Percentiles rank a stretch among this genome's conserved stretches.
Evolutionary conservation across 2,329 filamentous ascomycete species (phyloP).

Genomic region (Dactylellina sp.): DNA sequence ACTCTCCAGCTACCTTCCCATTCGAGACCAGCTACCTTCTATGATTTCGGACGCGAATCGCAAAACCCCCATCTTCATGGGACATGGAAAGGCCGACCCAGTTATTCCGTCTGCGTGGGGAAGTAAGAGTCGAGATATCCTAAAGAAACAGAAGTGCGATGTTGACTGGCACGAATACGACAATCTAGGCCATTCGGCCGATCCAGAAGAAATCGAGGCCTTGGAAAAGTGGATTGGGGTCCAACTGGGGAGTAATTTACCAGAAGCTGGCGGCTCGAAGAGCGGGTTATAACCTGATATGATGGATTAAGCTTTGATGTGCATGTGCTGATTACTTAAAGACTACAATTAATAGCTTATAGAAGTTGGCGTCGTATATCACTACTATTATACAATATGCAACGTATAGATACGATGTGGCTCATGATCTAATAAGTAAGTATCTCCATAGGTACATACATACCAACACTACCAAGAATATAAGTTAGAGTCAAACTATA

Average conservation of each 20-base stretch:
- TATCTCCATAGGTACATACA: too few species aligned
- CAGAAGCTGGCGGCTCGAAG: conserved; percentile 14
- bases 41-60: conserved; percentile 73
- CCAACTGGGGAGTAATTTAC: conserved; percentile 67
- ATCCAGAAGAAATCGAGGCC: conserved; percentile 82
- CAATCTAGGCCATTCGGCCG: conserved; percentile 79
- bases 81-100: conserved; percentile 82
- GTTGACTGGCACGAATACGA: conserved; percentile 83
- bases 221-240: conserved; percentile 75
- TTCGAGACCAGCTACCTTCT: conserved; percentile 74
- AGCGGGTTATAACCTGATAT: conserved; percentile 28
- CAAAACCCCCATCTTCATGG: conserved; percentile 87
- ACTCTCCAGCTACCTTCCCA: conserved; percentile 82
- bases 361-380: too few species aligned
- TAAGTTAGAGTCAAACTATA: too few species aligned
- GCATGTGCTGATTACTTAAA: too few species aligned
- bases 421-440: too few species aligned
- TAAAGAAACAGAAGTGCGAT: conserved; percentile 76
- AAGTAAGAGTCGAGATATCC: conserved; percentile 72
- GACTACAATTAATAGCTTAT: too few species aligned
- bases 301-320: neutral
- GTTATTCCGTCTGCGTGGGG: conserved; percentile 79
- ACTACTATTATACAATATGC: too few species aligned
- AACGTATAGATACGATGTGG: too few species aligned
- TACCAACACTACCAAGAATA: too few species aligned